Percentiles rank a stretch among this genome's conserved stretches.
Conservation (phyloP, 768 basidiomycete genomes). For the Fistulinella prunicolor region DNA sequence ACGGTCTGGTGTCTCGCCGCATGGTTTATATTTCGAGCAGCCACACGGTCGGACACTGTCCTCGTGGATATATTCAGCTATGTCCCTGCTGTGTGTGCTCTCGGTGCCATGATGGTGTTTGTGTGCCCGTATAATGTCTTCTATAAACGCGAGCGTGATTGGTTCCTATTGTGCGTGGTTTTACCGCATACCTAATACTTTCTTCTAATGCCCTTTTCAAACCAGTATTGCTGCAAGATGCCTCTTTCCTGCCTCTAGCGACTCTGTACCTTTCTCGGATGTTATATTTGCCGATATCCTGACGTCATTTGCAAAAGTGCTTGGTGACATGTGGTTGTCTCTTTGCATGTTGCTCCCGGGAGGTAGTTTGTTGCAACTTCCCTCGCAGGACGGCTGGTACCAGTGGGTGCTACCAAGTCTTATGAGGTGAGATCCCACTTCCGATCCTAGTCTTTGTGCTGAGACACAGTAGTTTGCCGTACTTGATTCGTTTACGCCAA, state of each 20-base stretch:
- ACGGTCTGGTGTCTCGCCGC: constrained; percentile 55
- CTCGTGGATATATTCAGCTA: constrained; percentile 75
- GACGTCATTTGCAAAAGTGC: constrained; percentile 95
- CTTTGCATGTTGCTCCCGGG: constrained; percentile 83
- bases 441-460: not conserved
- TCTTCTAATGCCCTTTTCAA: not conserved
- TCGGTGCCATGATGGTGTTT: constrained; percentile 55
- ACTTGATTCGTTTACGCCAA: constrained; percentile 89
- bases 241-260: constrained; percentile 55
- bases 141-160: constrained; percentile 69
- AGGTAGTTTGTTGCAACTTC: constrained; percentile 66
- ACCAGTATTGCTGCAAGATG: constrained; percentile 73
- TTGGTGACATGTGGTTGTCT: constrained; percentile 93
- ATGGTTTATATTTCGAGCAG: constrained; percentile 66
- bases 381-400: constrained; percentile 58
- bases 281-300: constrained; percentile 93
- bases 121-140: constrained; percentile 67
- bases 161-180: constrained; percentile 69
- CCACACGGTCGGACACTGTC: constrained; percentile 53
- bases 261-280: constrained; percentile 82
- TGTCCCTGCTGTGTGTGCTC: constrained; percentile 65
- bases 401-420: constrained; percentile 79
- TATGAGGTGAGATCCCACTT: constrained; percentile 65
- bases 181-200: not conserved
- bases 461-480: constrained; percentile 60